Evolutionary conservation across 176 grass and related monocot genomes (phyloP), one percentile per base, ranked within the genome.

Genomic region (Oryza meridionalis): DNA sequence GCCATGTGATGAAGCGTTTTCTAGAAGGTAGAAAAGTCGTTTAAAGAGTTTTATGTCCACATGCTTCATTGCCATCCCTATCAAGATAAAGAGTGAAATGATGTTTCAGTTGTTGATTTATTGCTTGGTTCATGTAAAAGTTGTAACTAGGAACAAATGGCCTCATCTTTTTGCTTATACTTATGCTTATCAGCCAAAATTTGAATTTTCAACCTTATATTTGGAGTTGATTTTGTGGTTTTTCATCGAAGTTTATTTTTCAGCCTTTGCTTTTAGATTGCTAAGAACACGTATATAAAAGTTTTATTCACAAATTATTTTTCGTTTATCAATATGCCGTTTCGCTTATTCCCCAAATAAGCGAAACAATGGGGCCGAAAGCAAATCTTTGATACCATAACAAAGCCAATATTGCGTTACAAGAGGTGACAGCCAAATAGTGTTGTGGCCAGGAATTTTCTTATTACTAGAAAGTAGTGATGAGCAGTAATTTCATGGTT

Each of bases 401-500:
- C 42, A 81, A 9, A 70, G 10, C 33, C 33, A 6, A 24, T 33
- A 40, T 50, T 38, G 29, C 9, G 2, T 53, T 53, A 9, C 44
- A 44, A 53, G 72, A 82, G 67, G 67, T 78, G 67, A 67, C 38
- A 35, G 19, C 11, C 15, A 72, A 72, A 77, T 77, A 74, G 61
- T 21, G 33, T 32, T 40, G 40, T 25, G 16, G 14, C 38, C 15
- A 75, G 44, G 45, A 79, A 35, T 68, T 84, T 88, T 75, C 76
- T 80, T 80, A 55, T 66, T 69, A 7, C 37, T 38, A 69, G 37
- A 2, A 84, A 21, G 74, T 25, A 37, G 46, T 33, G 61, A 46
- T 11, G 47, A 62, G 19, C 76, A 44, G 53, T 38, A 43, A 77
- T 69, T 65, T 63, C 22, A 82, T 59, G 51, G 26, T 67, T 77